Percentiles rank a stretch among this genome's conserved stretches.
phyloP scores from a whole-genome alignment of 2,329 filamentous ascomycete genomes.

The Dactylellina cionopaga region DNA sequence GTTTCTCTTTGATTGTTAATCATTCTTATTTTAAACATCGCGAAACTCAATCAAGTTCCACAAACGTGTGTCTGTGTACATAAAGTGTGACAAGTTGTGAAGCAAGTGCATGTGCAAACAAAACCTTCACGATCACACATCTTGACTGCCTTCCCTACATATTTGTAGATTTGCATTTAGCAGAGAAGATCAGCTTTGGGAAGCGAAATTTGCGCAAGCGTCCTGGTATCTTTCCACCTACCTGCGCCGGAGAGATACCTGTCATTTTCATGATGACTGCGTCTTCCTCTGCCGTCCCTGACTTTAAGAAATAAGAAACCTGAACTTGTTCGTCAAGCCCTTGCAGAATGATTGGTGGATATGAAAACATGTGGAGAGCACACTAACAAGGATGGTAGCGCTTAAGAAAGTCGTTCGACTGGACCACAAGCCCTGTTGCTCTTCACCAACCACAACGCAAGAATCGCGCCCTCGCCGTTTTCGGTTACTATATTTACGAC shows the following conservation, averaged over 20 bases:
- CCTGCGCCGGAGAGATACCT: conserved; percentile 21
- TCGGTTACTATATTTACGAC: conserved; percentile 52
- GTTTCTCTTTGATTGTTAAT: too few relatives aligned
- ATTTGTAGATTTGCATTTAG: not conserved
- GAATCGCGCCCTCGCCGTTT: conserved; percentile 52
- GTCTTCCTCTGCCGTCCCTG: conserved; percentile 41
- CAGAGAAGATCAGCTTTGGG: not conserved
- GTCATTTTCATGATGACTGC: conserved; percentile 20
- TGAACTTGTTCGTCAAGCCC: conserved; percentile 31
- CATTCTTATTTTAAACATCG: conserved; percentile 6
- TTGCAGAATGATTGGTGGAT: conserved; percentile 38
- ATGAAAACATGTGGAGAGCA: conserved; percentile 39
- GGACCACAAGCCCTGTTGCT: conserved; percentile 17
- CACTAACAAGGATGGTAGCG: conserved; percentile 34
- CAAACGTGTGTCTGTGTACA: not conserved
- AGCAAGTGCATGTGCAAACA: not conserved
- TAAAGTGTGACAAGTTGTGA: too few relatives aligned
- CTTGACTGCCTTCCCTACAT: not conserved
- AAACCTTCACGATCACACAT: not conserved
- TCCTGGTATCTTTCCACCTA: conserved; percentile 19
- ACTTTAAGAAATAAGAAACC: conserved; percentile 21
- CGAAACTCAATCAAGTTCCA: not conserved
- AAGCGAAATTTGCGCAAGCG: not conserved
- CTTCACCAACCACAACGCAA: conserved; percentile 52
- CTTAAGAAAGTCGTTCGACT: conserved; percentile 42